These are phyloP conservation scores for Fusarium luffae DNA, from an alignment of 2,329 filamentous ascomycete species.

Conservation along the genomic window DNA sequence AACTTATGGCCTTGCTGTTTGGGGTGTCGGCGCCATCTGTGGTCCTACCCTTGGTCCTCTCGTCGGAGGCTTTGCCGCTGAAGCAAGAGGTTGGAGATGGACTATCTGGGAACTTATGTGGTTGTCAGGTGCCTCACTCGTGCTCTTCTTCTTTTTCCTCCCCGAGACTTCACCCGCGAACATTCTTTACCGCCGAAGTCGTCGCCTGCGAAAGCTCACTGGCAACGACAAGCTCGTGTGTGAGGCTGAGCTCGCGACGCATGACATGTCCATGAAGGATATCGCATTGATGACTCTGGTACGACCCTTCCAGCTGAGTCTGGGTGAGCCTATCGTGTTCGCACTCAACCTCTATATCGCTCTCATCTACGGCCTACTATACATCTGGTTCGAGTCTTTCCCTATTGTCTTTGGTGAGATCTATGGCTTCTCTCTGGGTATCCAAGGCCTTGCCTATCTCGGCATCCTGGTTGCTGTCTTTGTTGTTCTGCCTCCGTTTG, in stretches of 20 bases:
- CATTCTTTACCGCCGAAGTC: slow-evolving; percentile 36
- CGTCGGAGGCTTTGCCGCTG: slow-evolving; percentile 13
- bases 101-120: slow-evolving; percentile 42
- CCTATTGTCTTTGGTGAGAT: slow-evolving; percentile 36
- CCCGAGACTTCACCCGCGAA: slow-evolving; percentile 42
- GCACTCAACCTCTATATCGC: slow-evolving; percentile 56
- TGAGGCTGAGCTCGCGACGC: slow-evolving; percentile 1
- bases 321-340: slow-evolving; percentile 56
- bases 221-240: slow-evolving; percentile 25
- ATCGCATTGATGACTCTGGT: slow-evolving; percentile 48
- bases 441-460: slow-evolving; percentile 58
- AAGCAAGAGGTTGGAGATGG: slow-evolving; percentile 40
- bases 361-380: slow-evolving; percentile 56
- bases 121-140: slow-evolving; percentile 28
- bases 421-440: slow-evolving; percentile 62
- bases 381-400: slow-evolving; percentile 50
- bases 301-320: slow-evolving; percentile 51
- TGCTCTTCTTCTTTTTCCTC: slow-evolving; percentile 40
- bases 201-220: slow-evolving; percentile 25
- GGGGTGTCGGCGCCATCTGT: neutral
- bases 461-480: slow-evolving; percentile 24
- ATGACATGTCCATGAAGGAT: slow-evolving; percentile 26
- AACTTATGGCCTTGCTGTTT: neutral
- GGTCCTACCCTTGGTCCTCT: slow-evolving; percentile 24
- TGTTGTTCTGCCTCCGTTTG: slow-evolving; percentile 6